Base-by-base conservation (phyloP, 495 filamentous ascomycete genomes). In the Podospora pseudocomata region DNA sequence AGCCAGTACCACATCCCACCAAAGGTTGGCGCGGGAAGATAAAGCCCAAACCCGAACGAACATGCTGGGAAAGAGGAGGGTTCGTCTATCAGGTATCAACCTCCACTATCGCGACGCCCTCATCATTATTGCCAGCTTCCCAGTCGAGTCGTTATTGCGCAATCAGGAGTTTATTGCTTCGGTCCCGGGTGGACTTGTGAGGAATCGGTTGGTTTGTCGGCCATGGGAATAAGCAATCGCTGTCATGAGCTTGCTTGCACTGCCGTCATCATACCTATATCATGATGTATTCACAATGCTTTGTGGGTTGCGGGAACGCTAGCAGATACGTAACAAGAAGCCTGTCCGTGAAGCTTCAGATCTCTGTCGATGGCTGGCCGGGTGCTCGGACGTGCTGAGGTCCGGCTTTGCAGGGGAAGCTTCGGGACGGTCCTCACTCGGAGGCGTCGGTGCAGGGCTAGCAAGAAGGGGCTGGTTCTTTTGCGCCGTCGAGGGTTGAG, bases 1-100 rank as follows among this genome's bases (percentile, higher is more conserved):
- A 60, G 70, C 70, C 72, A 65, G 77, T 77, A 70, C 76, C 77
- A 77, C 76, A 77, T 68, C 71, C 74, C 64, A 66, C 72, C 62
- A 65, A 64, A 72, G 68, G 59, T 70, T 74, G 72, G 76, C 75
- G 73, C 76, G 75, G 74, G 69, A 77, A 75, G 72, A 74, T 73
- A 74, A 76, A 76, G 75, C 73, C 73, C 76, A 77, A 73, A 73
- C 75, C 72, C 74, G 74, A 76, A 74, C 59, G 65, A 73, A 67
- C 68, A 72, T 61, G 59, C 39, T 49, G 39, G 13, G 39, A 58
- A 63, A 66, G 44, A 64, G 49, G 66, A 72, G 63, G 68, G 65
- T 70, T 28, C 53, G 13, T 6, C 6, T 49, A 49, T 49, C 39
- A 49, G 39, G 30, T 32, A 62, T 61, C 65, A 27, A 19, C 23